These are phyloP conservation scores for Acer yangbiense DNA, from an alignment of 345 rosid species.

Conservation along the genomic window DNA sequence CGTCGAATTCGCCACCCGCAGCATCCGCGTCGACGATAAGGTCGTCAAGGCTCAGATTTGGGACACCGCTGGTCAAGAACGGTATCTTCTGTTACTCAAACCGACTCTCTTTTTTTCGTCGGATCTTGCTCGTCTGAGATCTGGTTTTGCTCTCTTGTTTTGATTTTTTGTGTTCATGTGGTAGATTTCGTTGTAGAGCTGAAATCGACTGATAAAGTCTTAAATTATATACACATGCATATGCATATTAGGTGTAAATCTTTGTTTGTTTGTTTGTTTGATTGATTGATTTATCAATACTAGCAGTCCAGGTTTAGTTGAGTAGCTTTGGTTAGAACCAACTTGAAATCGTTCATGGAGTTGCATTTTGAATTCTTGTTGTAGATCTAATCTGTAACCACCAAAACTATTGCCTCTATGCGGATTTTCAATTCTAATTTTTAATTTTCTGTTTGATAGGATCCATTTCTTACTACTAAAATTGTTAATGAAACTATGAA, in stretches of 20 bases:
- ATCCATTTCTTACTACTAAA: neutral
- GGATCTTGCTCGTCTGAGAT: constrained; percentile 9
- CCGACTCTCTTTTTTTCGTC: neutral
- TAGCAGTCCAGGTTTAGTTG: neutral
- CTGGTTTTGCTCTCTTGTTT: neutral
- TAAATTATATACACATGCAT: neutral
- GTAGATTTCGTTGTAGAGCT: neutral
- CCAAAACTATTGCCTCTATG: neutral
- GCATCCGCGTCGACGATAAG: constrained; percentile 43
- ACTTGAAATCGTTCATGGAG: neutral
- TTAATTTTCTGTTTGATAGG: neutral
- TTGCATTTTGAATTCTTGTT: neutral
- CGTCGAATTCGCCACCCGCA: constrained; percentile 47
- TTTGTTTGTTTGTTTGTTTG: neutral
- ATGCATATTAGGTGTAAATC: neutral
- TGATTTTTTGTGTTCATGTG: neutral
- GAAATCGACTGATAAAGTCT: neutral
- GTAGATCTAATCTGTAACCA: neutral
- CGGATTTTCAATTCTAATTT: neutral
- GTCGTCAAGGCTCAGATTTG: constrained; percentile 50
- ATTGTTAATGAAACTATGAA: no score
- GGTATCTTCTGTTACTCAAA: constrained; percentile 4
- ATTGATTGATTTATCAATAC: neutral
- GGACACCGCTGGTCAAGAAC: constrained; percentile 49
- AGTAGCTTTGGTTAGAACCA: neutral